phyloP scores from a whole-genome alignment of 2,329 filamentous ascomycete genomes.

The Calonectria pseudoreteaudii region DNA sequence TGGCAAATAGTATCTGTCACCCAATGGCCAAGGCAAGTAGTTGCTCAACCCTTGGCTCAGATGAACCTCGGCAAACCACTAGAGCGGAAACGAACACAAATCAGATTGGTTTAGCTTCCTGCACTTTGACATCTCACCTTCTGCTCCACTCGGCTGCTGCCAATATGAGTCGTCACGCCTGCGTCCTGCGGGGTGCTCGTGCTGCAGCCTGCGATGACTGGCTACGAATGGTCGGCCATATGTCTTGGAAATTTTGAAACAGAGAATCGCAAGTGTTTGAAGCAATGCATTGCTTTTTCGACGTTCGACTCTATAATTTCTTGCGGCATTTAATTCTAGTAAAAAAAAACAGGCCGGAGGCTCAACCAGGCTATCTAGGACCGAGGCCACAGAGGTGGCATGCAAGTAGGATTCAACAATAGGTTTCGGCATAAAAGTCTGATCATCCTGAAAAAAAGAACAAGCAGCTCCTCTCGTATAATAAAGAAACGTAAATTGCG shows the following conservation, averaged over 20 bases:
- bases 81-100: neutral
- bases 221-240: neutral
- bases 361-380: too few species aligned
- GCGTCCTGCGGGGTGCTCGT: neutral
- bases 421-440: too few species aligned
- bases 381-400: too few species aligned
- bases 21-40: neutral
- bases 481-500: neutral
- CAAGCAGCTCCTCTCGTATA: neutral
- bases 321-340: too few species aligned
- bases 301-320: neutral
- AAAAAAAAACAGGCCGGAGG: too few species aligned
- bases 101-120: neutral
- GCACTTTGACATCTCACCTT: neutral
- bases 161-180: neutral
- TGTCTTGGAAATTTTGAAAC: neutral
- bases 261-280: too few species aligned
- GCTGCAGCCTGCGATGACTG: neutral
- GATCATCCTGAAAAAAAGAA: too few species aligned
- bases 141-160: neutral
- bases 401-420: too few species aligned
- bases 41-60: neutral
- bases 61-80: constrained; percentile 9
- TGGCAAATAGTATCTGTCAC: neutral
- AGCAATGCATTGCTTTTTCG: neutral